These are phyloP conservation scores for Lachnellula cervina DNA, from an alignment of 2,329 filamentous ascomycete species.

Conservation along the genomic window DNA sequence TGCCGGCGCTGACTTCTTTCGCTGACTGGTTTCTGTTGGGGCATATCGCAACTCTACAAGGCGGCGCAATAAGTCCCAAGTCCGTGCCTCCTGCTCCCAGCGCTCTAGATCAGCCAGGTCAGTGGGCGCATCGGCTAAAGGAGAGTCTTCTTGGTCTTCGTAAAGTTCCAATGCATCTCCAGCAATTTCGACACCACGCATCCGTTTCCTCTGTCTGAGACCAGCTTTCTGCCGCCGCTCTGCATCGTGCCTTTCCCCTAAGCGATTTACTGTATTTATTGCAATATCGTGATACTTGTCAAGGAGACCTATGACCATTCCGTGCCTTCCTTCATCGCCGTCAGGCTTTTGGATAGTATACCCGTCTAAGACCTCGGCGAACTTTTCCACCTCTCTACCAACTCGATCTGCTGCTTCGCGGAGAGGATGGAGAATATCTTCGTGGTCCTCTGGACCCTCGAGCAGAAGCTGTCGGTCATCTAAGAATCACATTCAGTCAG, in stretches of 20 bases:
- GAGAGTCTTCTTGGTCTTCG: slow-evolving; percentile 44
- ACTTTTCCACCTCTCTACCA: slow-evolving; percentile 78
- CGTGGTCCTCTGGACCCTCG: slow-evolving; percentile 36
- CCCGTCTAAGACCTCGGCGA: slow-evolving; percentile 76
- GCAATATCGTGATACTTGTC: slow-evolving; percentile 59
- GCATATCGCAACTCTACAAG: slow-evolving; percentile 61
- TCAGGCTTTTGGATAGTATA: slow-evolving; percentile 54
- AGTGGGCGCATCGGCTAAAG: slow-evolving; percentile 22
- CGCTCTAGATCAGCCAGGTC: slow-evolving; percentile 50
- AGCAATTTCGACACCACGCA: slow-evolving; percentile 27
- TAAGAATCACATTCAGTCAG: background rate
- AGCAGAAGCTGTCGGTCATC: slow-evolving; percentile 21
- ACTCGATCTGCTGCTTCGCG: slow-evolving; percentile 63
- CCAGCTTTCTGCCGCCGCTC: slow-evolving; percentile 27
- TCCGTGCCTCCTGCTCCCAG: slow-evolving; percentile 80
- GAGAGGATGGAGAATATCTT: slow-evolving; percentile 51
- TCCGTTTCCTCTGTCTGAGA: slow-evolving; percentile 33
- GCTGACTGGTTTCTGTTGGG: slow-evolving; percentile 20
- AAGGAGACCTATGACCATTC: slow-evolving; percentile 64
- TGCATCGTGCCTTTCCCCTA: slow-evolving; percentile 38
- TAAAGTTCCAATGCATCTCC: slow-evolving; percentile 36
- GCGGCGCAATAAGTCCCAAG: slow-evolving; percentile 75
- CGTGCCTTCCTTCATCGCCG: slow-evolving; percentile 50
- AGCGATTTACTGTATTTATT: slow-evolving; percentile 38
- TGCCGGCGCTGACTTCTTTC: slow-evolving; percentile 11